Evolutionary conservation across 495 filamentous ascomycete species (phyloP).

Genomic region (Articulospora tetracladia): DNA sequence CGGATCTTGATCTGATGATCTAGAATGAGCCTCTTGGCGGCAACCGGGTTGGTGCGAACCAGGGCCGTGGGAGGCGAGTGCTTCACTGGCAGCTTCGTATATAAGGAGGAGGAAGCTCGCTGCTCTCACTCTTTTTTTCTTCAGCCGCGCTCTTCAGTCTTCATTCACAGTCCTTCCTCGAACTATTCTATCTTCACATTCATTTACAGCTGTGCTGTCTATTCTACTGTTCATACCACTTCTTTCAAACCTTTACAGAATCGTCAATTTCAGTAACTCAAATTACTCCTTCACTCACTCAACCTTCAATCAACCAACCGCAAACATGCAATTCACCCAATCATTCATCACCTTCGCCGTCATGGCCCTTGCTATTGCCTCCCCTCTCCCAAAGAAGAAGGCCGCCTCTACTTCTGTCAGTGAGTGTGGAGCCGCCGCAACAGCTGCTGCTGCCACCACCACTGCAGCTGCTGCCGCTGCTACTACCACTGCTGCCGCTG

Average conservation of each 20-base stretch:
- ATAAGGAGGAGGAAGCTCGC: background rate
- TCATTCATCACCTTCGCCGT: slow-evolving; percentile 10
- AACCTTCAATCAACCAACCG: slow-evolving; percentile 1
- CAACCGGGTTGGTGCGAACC: background rate
- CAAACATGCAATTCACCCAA: slow-evolving; percentile 21
- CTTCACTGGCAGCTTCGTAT: background rate
- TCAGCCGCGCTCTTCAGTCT: slow-evolving; percentile 15
- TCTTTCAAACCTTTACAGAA: slow-evolving; percentile 1
- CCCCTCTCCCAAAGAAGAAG: slow-evolving; percentile 19
- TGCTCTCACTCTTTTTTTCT: slow-evolving; percentile 7
- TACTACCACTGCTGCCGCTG: background rate
- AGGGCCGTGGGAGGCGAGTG: background rate
- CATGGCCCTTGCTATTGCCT: slow-evolving; percentile 15
- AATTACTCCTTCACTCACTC: background rate
- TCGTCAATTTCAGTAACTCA: background rate
- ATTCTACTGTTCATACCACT: background rate
- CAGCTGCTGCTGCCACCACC: slow-evolving; percentile 4
- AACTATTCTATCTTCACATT: slow-evolving; percentile 11
- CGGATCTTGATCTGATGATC: background rate
- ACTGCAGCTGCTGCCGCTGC: background rate
- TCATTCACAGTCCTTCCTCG: slow-evolving; percentile 7
- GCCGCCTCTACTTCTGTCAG: background rate
- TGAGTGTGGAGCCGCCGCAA: slow-evolving; percentile 6
- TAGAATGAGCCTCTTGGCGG: background rate
- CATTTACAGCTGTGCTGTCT: slow-evolving; percentile 19